A percentile compares a stretch with the other conserved stretches of the same genome.
Evolutionary conservation across 192 early-diverging fungal genomes (phyloP).

Genomic region (Coemansia sp.): DNA sequence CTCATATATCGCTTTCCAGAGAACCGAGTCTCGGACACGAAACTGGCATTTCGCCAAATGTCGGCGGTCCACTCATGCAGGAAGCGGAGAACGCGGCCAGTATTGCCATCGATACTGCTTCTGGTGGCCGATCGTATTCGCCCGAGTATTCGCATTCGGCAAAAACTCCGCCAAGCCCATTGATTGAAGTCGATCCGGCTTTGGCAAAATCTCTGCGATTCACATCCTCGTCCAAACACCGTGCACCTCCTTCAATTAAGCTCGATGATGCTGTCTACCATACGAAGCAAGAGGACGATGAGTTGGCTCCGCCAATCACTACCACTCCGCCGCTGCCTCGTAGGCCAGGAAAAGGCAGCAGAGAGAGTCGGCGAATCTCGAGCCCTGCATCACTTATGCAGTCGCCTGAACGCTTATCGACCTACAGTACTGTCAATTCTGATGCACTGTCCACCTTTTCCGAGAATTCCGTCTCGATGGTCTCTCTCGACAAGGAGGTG

Average conservation of each 20-base stretch:
- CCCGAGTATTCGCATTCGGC: neutral
- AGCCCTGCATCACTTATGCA: conserved; percentile 4
- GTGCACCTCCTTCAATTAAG: neutral
- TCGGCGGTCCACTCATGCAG: no score
- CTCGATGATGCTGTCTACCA: neutral
- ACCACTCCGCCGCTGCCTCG: no score
- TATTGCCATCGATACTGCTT: neutral
- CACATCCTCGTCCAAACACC: neutral
- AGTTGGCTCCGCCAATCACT: neutral
- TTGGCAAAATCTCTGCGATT: conserved; percentile 25
- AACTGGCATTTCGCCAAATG: neutral
- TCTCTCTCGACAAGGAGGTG: neutral
- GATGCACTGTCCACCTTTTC: conserved; percentile 2
- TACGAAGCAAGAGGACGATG: neutral
- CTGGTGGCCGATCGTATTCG: neutral
- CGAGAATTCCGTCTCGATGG: conserved; percentile 6
- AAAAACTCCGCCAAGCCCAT: conserved; percentile 38
- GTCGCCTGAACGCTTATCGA: neutral
- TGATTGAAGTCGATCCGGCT: conserved; percentile 34
- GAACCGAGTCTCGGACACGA: neutral
- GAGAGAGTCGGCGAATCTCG: conserved; percentile 1
- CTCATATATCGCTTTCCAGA: neutral
- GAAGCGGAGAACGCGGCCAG: no score
- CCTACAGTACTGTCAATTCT: neutral
- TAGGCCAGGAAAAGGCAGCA: neutral